Percentiles rank a stretch among this genome's conserved stretches.
phyloP scores from a whole-genome alignment of 2,329 filamentous ascomycete genomes.

The Trichoderma atrobrunneum region DNA sequence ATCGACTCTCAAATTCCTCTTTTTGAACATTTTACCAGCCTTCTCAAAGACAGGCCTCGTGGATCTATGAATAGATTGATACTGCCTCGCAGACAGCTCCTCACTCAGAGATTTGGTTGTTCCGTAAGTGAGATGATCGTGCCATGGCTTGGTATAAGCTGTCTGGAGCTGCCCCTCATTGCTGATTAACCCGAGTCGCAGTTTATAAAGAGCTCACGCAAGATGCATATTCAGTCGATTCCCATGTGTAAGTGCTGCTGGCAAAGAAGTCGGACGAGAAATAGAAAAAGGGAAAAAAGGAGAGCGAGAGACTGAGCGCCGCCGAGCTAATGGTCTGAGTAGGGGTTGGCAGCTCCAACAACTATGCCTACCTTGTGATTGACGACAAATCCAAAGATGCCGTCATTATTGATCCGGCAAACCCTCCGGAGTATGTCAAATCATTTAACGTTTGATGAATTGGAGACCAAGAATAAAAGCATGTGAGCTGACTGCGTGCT shows the following conservation, averaged over 20 bases:
- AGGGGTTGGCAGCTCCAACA: conserved; percentile 77
- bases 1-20: not conserved
- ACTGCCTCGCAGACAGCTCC: not conserved
- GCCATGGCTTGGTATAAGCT: conserved; percentile 13
- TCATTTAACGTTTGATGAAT: not conserved
- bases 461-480: not conserved
- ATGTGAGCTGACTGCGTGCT: conserved; percentile 9
- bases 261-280: not conserved
- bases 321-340: conserved; percentile 2
- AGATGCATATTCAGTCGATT: conserved; percentile 84
- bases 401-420: conserved; percentile 76
- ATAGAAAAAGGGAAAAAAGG: not conserved
- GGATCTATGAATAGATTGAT: conserved; percentile 17
- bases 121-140: conserved; percentile 8
- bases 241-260: conserved; percentile 69
- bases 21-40: not conserved
- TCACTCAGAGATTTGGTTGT: conserved; percentile 9
- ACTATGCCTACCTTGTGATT: conserved; percentile 80
- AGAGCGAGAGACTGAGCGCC: not conserved
- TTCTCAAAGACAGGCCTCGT: not conserved
- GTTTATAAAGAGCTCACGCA: conserved; percentile 24
- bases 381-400: conserved; percentile 77
- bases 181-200: not conserved
- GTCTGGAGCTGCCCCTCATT: conserved; percentile 14
- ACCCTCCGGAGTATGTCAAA: conserved; percentile 64